These are phyloP conservation scores for Pulveroboletus sp. DNA, from an alignment of 1,284 basidiomycete species.

Conservation along the genomic window DNA sequence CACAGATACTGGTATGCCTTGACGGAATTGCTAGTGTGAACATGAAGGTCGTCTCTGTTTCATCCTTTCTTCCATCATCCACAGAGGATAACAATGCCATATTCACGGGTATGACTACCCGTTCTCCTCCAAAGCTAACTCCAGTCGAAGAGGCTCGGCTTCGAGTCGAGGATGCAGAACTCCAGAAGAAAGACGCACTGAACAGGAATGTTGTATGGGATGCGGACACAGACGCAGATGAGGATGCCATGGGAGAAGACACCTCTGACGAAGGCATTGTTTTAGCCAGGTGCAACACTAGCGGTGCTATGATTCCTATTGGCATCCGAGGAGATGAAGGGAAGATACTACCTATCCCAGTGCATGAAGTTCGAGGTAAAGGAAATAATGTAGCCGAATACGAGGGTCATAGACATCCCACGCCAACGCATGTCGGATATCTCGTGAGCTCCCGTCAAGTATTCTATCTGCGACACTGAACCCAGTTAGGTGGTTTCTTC, in stretches of 20 bases:
- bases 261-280: slow-evolving; percentile 47
- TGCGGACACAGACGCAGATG: slow-evolving; percentile 54
- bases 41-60: slow-evolving; percentile 68
- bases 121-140: slow-evolving; percentile 45
- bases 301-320: slow-evolving; percentile 39
- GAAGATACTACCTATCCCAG: slow-evolving; percentile 41
- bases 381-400: slow-evolving; percentile 46
- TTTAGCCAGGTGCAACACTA: slow-evolving; percentile 27
- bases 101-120: slow-evolving; percentile 52
- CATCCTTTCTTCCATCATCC: slow-evolving; percentile 67
- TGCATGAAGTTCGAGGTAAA: slow-evolving; percentile 20
- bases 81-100: slow-evolving; percentile 58
- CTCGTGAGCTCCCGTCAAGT: slow-evolving; percentile 44
- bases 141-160: slow-evolving; percentile 56
- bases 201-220: slow-evolving; percentile 51
- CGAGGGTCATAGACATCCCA: slow-evolving; percentile 50
- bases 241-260: slow-evolving; percentile 53
- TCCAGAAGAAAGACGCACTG: slow-evolving; percentile 50
- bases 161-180: slow-evolving; percentile 54
- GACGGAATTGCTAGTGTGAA: slow-evolving; percentile 51
- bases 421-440: slow-evolving; percentile 57
- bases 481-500: slow-evolving; percentile 22
- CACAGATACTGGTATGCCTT: neutral
- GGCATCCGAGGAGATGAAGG: slow-evolving; percentile 52
- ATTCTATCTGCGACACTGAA: neutral